Conservation (phyloP, 2,329 filamentous ascomycete genomes). For the Paradendryphiella salina region DNA sequence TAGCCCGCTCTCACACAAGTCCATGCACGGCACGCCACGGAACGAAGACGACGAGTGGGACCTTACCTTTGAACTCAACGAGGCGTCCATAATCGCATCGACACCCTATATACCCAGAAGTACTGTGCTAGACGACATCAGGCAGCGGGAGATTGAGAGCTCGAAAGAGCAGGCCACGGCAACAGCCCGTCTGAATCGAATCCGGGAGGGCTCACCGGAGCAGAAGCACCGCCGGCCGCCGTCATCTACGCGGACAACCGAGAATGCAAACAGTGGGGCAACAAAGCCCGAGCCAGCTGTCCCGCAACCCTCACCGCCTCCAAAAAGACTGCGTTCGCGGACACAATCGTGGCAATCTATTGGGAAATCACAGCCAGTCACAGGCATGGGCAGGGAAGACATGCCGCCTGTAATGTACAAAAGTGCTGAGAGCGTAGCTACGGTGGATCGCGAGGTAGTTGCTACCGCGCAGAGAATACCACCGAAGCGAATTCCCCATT, state of each 20-base stretch:
- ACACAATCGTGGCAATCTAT: constrained; percentile 39
- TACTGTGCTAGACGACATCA: constrained; percentile 49
- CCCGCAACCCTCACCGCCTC: constrained; percentile 11
- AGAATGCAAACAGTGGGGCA: constrained; percentile 5
- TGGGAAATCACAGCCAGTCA: constrained; percentile 34
- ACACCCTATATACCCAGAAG: constrained; percentile 52
- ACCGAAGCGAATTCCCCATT: constrained; percentile 34
- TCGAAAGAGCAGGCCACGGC: constrained; percentile 42
- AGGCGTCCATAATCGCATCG: constrained; percentile 52
- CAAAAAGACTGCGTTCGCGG: constrained; percentile 25
- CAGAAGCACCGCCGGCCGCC: constrained; percentile 26
- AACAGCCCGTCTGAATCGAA: constrained; percentile 35
- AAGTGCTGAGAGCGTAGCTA: constrained; percentile 39
- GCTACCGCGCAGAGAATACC: constrained; percentile 28
- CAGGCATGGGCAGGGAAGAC: constrained; percentile 31
- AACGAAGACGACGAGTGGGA: constrained; percentile 38
- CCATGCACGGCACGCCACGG: constrained; percentile 33
- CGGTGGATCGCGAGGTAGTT: constrained; percentile 34
- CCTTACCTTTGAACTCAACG: constrained; percentile 51
- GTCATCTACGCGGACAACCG: constrained; percentile 16
- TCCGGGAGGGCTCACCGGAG: constrained; percentile 38
- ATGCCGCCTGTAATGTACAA: constrained; percentile 43
- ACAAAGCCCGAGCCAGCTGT: constrained; percentile 9
- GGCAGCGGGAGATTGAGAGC: constrained; percentile 48
- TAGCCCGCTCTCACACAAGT: constrained; percentile 49